phyloP scores from a whole-genome alignment of 805 yeast genomes.

The Candida namnaoensis region DNA sequence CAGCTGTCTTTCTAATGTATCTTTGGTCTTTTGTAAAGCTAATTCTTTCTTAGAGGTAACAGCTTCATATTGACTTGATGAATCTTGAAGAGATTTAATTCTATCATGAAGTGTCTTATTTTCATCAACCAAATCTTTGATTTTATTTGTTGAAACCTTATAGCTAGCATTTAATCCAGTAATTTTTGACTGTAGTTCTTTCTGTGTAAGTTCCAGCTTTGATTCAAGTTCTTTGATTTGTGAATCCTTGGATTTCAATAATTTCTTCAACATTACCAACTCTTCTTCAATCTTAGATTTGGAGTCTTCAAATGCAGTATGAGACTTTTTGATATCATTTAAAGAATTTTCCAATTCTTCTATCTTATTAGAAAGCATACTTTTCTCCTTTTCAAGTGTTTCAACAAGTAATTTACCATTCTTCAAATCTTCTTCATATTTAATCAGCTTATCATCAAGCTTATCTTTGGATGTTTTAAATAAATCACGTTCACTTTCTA shows the following conservation, averaged over 20 bases:
- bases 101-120: slow-evolving; percentile 33
- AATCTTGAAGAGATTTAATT: slow-evolving; percentile 26
- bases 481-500: slow-evolving; percentile 17
- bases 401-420: slow-evolving; percentile 13
- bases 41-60: slow-evolving; percentile 25
- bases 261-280: slow-evolving; percentile 18
- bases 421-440: slow-evolving; percentile 18
- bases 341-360: slow-evolving; percentile 11
- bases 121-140: slow-evolving; percentile 31
- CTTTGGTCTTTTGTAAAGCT: slow-evolving; percentile 22
- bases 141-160: slow-evolving; percentile 24
- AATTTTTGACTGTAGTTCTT: slow-evolving; percentile 26
- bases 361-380: slow-evolving; percentile 8
- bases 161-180: slow-evolving; percentile 22
- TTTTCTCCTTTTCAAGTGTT: slow-evolving; percentile 14
- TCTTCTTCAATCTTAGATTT: slow-evolving; percentile 18
- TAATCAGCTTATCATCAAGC: slow-evolving; percentile 14
- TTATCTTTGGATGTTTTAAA: slow-evolving; percentile 18
- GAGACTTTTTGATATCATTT: slow-evolving; percentile 7
- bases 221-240: slow-evolving; percentile 22
- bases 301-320: slow-evolving; percentile 5
- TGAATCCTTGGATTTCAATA: slow-evolving; percentile 23
- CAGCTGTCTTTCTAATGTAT: slow-evolving; percentile 17
- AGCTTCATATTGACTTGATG: slow-evolving; percentile 25
- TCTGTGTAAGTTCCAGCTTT: slow-evolving; percentile 20